Percentiles rank a stretch among this genome's conserved stretches.
Conservation (phyloP, 2,329 filamentous ascomycete species). For the Fusarium metavorans region DNA sequence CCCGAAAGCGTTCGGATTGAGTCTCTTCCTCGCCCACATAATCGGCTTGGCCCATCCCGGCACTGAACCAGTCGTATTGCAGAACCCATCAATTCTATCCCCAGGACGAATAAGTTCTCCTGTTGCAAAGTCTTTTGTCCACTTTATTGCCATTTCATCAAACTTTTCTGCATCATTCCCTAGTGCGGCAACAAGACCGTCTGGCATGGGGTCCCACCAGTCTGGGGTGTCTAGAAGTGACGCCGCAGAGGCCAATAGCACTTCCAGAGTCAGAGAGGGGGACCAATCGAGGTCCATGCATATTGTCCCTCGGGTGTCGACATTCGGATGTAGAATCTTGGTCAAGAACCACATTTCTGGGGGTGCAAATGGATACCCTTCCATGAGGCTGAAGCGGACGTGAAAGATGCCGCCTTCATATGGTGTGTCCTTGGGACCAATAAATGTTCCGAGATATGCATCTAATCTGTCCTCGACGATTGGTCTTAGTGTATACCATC, state of each 20-base stretch:
- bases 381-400: not conserved
- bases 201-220: not conserved
- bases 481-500: not conserved
- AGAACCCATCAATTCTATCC: not conserved
- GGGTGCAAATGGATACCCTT: not conserved
- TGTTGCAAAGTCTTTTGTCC: not conserved
- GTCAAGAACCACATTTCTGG: not conserved
- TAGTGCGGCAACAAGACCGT: not conserved
- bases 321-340: not conserved
- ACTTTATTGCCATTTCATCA: not conserved
- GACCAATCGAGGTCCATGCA: not conserved
- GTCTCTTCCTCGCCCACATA: not conserved
- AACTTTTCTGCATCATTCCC: not conserved
- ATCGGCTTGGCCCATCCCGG: not conserved
- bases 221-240: not conserved
- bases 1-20: not conserved
- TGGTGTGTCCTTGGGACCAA: not conserved
- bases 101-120: not conserved
- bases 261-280: not conserved
- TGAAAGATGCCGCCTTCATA: not conserved
- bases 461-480: not conserved
- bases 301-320: not conserved
- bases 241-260: not conserved
- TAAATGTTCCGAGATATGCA: not conserved
- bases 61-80: not conserved